Evolutionary conservation across 352 stramenopile species (phyloP).

Genomic region (Phytopythium oedochilum): DNA sequence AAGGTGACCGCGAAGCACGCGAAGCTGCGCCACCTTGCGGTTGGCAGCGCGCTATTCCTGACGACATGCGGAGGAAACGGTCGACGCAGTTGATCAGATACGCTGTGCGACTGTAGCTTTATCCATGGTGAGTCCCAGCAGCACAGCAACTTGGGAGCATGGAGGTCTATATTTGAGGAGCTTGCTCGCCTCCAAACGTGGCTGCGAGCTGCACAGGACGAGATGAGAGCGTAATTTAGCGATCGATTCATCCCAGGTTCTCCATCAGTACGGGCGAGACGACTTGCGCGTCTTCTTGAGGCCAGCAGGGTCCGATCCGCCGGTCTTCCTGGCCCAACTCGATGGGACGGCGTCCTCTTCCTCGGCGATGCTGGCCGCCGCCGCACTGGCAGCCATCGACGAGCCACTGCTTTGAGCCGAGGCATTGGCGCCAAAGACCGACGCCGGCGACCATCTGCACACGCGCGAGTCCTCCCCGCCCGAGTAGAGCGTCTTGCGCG

Average conservation of each 20-base stretch:
- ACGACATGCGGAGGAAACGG: too few relatives aligned
- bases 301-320: constrained; percentile 31
- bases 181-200: background rate
- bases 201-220: background rate
- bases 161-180: constrained; percentile 9
- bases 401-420: background rate
- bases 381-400: background rate
- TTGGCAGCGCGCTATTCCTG: too few relatives aligned
- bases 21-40: too few relatives aligned
- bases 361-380: background rate
- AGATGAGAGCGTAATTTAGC: background rate
- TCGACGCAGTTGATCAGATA: background rate
- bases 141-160: background rate
- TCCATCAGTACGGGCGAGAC: constrained; percentile 57
- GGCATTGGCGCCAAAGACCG: background rate
- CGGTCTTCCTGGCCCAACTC: constrained; percentile 14
- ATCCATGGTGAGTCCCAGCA: too few relatives aligned
- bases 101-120: too few relatives aligned
- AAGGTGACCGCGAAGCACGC: too few relatives aligned
- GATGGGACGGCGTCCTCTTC: constrained; percentile 5
- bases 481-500: constrained; percentile 52
- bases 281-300: constrained; percentile 74
- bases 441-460: constrained; percentile 60
- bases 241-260: background rate
- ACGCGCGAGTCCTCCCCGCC: constrained; percentile 85